phyloP scores from a whole-genome alignment of 2,329 filamentous ascomycete genomes.

The Triangularia setosa region DNA sequence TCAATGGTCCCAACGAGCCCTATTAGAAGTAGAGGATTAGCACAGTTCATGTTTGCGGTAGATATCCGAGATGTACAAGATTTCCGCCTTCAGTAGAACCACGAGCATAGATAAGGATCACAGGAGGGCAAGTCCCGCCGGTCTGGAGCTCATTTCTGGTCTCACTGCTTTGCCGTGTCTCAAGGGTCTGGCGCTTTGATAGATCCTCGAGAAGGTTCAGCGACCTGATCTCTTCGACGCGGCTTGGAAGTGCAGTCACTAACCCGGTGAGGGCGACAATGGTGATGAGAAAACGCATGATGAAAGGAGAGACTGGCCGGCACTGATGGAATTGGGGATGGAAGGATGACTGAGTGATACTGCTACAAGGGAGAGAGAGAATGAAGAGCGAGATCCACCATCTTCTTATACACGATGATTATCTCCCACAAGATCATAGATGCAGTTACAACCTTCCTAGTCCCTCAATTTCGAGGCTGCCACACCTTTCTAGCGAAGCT shows the following conservation, averaged over 20 bases:
- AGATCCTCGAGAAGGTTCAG: background rate
- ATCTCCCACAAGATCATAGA: background rate
- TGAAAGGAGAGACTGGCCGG: background rate
- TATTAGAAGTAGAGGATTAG: background rate
- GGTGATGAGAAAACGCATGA: background rate
- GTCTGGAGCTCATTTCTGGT: background rate
- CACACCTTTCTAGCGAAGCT: background rate
- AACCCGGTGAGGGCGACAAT: background rate
- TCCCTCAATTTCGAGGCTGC: background rate
- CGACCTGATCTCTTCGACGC: background rate
- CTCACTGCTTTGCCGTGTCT: background rate
- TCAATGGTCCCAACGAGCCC: constrained; percentile 26
- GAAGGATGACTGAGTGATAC: background rate
- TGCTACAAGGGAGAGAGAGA: background rate
- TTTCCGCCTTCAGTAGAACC: constrained; percentile 38
- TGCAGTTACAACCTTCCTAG: background rate
- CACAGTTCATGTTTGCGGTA: background rate
- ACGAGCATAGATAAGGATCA: constrained; percentile 39
- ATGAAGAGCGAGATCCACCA: background rate
- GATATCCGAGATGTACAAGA: constrained; percentile 27
- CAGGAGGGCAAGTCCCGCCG: constrained; percentile 30
- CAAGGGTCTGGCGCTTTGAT: background rate
- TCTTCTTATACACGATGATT: background rate
- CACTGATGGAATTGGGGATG: background rate
- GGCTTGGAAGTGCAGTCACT: background rate